These are phyloP conservation scores for Combretum micranthum DNA, from an alignment of 345 rosid species.

Conservation along the genomic window DNA sequence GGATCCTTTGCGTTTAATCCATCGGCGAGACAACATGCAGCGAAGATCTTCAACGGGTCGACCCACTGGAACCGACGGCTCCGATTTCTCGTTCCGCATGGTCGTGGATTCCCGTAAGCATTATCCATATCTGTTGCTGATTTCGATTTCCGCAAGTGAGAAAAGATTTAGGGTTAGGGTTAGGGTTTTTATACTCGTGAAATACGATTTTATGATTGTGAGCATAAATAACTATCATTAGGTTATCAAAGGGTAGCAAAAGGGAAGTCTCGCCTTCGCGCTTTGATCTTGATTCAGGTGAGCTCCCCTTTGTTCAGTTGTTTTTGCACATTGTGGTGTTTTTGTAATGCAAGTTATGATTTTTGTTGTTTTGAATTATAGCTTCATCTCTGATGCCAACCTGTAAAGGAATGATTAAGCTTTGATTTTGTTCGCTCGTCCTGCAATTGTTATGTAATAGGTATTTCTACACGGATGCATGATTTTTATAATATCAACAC, in stretches of 20 bases:
- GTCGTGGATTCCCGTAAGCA: constrained; percentile 80
- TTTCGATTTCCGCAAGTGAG: neutral
- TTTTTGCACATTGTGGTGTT: neutral
- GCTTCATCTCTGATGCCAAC: too few species aligned
- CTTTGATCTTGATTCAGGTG: constrained; percentile 38
- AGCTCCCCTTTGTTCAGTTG: neutral
- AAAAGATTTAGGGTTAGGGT: neutral
- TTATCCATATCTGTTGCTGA: neutral
- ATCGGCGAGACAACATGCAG: constrained; percentile 5
- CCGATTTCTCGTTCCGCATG: constrained; percentile 81
- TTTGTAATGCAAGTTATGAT: too few species aligned
- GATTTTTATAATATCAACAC: too few species aligned
- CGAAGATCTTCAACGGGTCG: constrained; percentile 35
- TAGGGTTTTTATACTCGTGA: neutral
- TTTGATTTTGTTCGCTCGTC: too few species aligned
- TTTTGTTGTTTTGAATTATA: too few species aligned
- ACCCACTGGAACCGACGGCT: constrained; percentile 80
- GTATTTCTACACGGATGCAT: too few species aligned
- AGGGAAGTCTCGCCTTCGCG: constrained; percentile 31
- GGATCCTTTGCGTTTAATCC: too few species aligned
- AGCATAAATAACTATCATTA: constrained; percentile 13
- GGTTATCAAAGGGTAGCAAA: constrained; percentile 56
- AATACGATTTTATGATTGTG: neutral
- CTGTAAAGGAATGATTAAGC: too few species aligned
- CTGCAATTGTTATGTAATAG: too few species aligned